phyloP scores from a whole-genome alignment of 768 basidiomycete species.

The Russula brevipes region DNA sequence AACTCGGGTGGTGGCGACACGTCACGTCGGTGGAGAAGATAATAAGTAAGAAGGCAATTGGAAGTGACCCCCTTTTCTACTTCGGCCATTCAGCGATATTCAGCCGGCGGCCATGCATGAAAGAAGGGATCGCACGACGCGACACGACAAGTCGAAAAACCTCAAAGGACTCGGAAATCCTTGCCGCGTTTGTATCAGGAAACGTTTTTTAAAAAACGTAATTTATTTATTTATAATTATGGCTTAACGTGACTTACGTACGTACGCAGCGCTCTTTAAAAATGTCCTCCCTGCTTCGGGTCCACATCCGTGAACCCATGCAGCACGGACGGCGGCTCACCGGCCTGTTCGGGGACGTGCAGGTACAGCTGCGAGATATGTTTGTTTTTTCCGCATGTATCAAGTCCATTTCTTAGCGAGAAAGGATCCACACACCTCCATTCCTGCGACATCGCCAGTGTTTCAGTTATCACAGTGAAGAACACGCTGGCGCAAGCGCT shows the following conservation, averaged over 20 bases:
- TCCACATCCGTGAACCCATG: constrained; percentile 29
- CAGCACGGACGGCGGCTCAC: constrained; percentile 67
- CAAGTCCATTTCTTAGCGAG: too few relatives aligned
- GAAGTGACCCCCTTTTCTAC: not conserved
- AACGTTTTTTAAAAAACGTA: too few relatives aligned
- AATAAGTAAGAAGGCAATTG: too few relatives aligned
- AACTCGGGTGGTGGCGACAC: not conserved
- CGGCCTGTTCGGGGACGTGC: constrained; percentile 55
- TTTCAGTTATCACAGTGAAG: constrained; percentile 66
- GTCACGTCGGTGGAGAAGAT: not conserved
- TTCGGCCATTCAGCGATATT: not conserved
- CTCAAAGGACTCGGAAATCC: too few relatives aligned
- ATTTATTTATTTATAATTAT: too few relatives aligned
- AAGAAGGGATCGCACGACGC: not conserved
- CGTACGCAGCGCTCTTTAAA: constrained; percentile 28
- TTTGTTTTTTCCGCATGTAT: too few relatives aligned
- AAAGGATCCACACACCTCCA: constrained; percentile 54
- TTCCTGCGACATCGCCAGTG: constrained; percentile 53
- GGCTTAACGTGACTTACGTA: too few relatives aligned
- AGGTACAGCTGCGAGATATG: constrained; percentile 75
- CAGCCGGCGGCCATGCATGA: not conserved
- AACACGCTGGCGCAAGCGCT: constrained; percentile 53
- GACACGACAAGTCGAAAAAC: not conserved
- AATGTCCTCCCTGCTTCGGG: constrained; percentile 28
- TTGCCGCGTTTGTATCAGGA: too few relatives aligned